A percentile compares a stretch with the other conserved stretches of the same genome.
phyloP scores from a whole-genome alignment of 2,329 filamentous ascomycete genomes.

The Hypoxylon sp. region DNA sequence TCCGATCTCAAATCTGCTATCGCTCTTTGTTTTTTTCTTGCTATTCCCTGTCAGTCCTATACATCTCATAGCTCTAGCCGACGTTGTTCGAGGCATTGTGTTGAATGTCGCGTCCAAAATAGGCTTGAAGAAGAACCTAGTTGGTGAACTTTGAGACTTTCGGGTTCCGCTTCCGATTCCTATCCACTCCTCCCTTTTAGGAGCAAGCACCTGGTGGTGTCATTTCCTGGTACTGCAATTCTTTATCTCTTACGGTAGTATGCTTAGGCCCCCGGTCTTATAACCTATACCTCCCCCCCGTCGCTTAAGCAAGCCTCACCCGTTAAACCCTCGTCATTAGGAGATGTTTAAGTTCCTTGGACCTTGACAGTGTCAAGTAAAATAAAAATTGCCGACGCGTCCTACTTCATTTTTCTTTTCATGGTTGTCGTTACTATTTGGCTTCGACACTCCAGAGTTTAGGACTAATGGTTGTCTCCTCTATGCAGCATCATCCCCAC shows the following conservation, averaged over 20 bases:
- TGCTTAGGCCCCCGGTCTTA: conserved; percentile 52
- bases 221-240: conserved; percentile 55
- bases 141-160: conserved; percentile 57
- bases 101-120: conserved; percentile 49
- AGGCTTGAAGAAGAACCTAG: conserved; percentile 54
- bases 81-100: conserved; percentile 42
- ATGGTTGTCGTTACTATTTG: conserved; percentile 57
- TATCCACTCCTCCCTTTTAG: conserved; percentile 52
- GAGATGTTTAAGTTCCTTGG: conserved; percentile 60
- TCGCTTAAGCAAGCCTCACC: conserved; percentile 54
- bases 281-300: conserved; percentile 52
- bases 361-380: conserved; percentile 63
- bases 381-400: conserved; percentile 64
- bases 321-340: conserved; percentile 61
- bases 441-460: conserved; percentile 51
- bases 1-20: conserved; percentile 53
- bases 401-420: conserved; percentile 60
- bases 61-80: conserved; percentile 39
- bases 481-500: conserved; percentile 83
- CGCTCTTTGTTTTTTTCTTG: conserved; percentile 44
- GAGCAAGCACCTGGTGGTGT: conserved; percentile 52
- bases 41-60: conserved; percentile 49
- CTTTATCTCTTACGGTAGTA: conserved; percentile 50
- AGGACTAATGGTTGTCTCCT: conserved; percentile 72
- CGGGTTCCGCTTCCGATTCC: conserved; percentile 58